Evolutionary conservation across 352 stramenopile species (phyloP).

Genomic region (Pythium plurisporium): DNA sequence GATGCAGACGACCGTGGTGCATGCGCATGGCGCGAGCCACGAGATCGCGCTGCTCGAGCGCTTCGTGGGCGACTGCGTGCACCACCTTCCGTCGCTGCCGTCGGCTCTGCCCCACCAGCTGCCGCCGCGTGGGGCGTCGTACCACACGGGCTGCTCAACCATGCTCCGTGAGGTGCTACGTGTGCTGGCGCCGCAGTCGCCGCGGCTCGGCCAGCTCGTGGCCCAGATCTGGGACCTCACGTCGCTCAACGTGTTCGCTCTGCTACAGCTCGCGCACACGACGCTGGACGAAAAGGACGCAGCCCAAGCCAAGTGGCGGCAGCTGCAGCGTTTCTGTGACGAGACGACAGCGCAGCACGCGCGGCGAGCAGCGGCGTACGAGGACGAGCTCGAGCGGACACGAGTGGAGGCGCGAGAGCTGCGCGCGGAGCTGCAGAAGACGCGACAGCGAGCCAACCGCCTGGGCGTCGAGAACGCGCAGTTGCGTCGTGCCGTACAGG

Average conservation of each 20-base stretch:
- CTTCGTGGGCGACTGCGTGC: slow-evolving; percentile 49
- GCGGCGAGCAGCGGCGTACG: slow-evolving; percentile 26
- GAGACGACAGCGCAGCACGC: slow-evolving; percentile 31
- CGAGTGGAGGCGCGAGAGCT: slow-evolving; percentile 34
- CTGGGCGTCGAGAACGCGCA: slow-evolving; percentile 50
- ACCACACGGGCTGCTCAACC: slow-evolving; percentile 43
- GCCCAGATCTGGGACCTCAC: slow-evolving; percentile 62
- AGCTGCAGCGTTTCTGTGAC: slow-evolving; percentile 29
- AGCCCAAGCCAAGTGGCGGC: slow-evolving; percentile 26
- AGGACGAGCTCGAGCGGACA: slow-evolving; percentile 34
- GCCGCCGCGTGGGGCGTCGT: slow-evolving; percentile 34
- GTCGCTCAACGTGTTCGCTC: slow-evolving; percentile 59
- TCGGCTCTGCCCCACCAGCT: slow-evolving; percentile 23
- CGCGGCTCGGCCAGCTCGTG: slow-evolving; percentile 39
- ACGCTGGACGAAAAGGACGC: slow-evolving; percentile 32
- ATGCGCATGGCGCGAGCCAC: slow-evolving; percentile 29
- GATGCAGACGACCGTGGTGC: no score
- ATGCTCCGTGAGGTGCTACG: slow-evolving; percentile 50
- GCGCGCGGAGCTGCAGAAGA: slow-evolving; percentile 51
- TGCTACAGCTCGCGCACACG: slow-evolving; percentile 44
- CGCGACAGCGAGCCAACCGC: slow-evolving; percentile 41
- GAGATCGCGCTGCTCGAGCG: slow-evolving; percentile 54
- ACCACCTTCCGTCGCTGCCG: slow-evolving; percentile 41
- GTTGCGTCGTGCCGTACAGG: slow-evolving; percentile 36
- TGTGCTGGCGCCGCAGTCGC: slow-evolving; percentile 42